Base-by-base conservation (phyloP, 257 asterid species). In the Paraleonurus japonicus region DNA sequence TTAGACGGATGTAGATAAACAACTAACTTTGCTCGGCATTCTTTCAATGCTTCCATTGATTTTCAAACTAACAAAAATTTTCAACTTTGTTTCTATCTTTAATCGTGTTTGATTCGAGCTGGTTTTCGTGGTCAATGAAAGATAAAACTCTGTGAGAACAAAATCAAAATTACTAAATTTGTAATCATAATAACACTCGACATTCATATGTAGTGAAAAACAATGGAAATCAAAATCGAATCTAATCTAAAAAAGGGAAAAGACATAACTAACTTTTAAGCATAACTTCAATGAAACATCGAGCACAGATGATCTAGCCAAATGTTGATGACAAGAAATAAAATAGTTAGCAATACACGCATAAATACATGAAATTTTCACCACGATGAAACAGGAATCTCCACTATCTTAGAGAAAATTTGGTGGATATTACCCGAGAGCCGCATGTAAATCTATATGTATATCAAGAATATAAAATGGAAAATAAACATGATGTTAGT, bases 21-120 rank as follows among this genome's bases (percentile, higher is more conserved):
- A 50, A 79, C 81, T 65, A 95, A 28, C 63, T 81, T 76, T 22
- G 90, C 95, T 19, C 66, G 76, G 62, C 86, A 77, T 65, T 80
- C 83, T 71, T 74, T 87, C 83, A 92, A 50, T 15, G 82, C 96
- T 54, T 87, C 97, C 98, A 95, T 89, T 55, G n/a, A 47, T 28
- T 19, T 32, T 50, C 65, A 43, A 45, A 43, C 11, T 17, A 47
- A 51, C 63, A 33, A n/a, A 27, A 54, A 54, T 11, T 65, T 17
- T 19, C 20, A 61, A 60, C 57, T 24, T n/a, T 50, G 60, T 50
- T 61, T 33, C 30, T 37, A 5, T 24, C 26, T 51, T 19, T 22
- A n/a, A 22, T 20, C 3, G 74, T 47, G 28, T 17, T 45, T 26
- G 63, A 59, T 60, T 35, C 11, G 55, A 58, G 61, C 51, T 17